Base-by-base conservation (phyloP, 805 yeast species). In the Saturnispora mendoncae region DNA sequence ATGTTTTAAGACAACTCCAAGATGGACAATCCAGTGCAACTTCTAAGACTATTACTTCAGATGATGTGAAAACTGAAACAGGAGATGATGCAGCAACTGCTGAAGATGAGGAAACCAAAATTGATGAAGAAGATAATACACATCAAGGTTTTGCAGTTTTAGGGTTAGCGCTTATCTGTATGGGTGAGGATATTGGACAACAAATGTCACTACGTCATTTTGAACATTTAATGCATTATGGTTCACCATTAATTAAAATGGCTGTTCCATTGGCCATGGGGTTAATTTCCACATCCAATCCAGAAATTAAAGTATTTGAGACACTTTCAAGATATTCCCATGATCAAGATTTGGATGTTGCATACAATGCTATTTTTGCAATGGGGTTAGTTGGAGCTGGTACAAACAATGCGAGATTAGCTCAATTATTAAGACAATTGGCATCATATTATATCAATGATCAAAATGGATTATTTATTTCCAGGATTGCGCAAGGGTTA, bases 361-460 rank as follows among this genome's bases (percentile, higher is more conserved):
- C 97, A 6, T 80, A 81, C 60, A 92, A 88, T 58, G 87, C 98
- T 17, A 87, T 92, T 49, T 90, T 85, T 55, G 80, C 95, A 33
- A 88, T 92, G 97, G 99, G 99, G 42, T 67, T 92, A 48, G 94
- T 90, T 52, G 98, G 98, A 59, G 92, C 97, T 17, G 99, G 99
- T 65, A 92, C 98, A 23, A 90, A 92, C 65, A 92, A 92, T 60
- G 98, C 99, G 6, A 82, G 99, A 67, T 71, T 92, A 49, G 97
- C 97, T 3, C 98, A 92, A 67, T 71, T 92, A 49, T 72, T 92
- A 56, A 78, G 98, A 62, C 97, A 92, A 64, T 72, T 92, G 53
- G 97, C 98, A 1, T 78, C 85, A 41, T 92, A 92, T 62, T 94
- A 92, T 61, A 74, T 84, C 40, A 84, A 88, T 56, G 94, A 90